These are phyloP conservation scores for Colletotrichum costaricense DNA, from an alignment of 2,329 filamentous ascomycete genomes.

Conservation along the genomic window DNA sequence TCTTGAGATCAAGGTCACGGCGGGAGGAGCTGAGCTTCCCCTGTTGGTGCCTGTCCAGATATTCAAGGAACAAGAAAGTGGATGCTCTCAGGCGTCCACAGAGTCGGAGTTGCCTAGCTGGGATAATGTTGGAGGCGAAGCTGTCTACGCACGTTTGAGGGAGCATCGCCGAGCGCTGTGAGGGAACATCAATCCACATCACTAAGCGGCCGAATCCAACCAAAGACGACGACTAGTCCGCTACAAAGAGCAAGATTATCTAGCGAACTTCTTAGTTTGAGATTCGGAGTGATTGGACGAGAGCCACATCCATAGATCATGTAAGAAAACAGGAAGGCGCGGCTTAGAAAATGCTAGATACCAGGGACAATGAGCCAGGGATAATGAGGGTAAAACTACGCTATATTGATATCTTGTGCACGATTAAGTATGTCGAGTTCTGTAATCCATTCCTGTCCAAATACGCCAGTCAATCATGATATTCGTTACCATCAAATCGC, in stretches of 20 bases:
- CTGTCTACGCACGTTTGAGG: neutral
- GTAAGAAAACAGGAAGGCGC: no score
- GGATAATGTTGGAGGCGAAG: neutral
- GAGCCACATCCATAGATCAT: no score
- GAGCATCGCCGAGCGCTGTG: no score
- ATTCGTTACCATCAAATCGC: neutral
- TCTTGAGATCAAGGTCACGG: constrained; percentile 56
- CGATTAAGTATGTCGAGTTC: neutral
- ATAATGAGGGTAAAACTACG: neutral
- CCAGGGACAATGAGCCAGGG: no score
- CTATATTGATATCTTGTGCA: neutral
- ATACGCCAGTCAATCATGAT: neutral
- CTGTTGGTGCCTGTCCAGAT: constrained; percentile 63
- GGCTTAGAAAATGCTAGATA: no score
- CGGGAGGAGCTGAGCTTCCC: constrained; percentile 54
- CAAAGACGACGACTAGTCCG: no score
- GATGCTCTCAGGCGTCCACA: constrained; percentile 2
- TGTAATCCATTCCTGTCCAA: neutral
- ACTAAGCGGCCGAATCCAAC: no score
- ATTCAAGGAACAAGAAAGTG: constrained; percentile 50
- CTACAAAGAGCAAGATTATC: no score
- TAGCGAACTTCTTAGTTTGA: no score
- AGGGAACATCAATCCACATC: neutral
- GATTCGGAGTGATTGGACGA: no score
- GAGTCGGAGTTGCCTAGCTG: neutral